Evolutionary conservation across 2,329 filamentous ascomycete genomes (phyloP).

Genomic region (Ophiostoma novo-ulmi): DNA sequence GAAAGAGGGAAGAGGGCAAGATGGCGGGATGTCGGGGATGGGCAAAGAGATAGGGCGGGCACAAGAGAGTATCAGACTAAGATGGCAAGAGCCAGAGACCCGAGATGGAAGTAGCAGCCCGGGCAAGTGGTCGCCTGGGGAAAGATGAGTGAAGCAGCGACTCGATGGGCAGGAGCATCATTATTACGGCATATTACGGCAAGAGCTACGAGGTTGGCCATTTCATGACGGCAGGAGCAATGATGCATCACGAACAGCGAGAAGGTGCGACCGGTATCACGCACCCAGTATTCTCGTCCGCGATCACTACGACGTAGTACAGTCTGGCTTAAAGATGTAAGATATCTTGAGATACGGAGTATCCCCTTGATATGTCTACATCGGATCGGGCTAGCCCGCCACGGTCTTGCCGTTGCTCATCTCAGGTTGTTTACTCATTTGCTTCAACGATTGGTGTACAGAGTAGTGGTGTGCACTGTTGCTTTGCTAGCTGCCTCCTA

Average conservation of each 20-base stretch:
- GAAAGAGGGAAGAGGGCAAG: not conserved
- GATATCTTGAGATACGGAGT: not conserved
- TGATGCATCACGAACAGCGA: not conserved
- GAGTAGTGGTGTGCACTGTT: not conserved
- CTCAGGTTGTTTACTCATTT: not conserved
- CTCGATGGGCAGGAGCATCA: conserved; percentile 2
- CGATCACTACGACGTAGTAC: not conserved
- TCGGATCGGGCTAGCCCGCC: conserved; percentile 1
- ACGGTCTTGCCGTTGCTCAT: not conserved
- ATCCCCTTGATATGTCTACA: not conserved
- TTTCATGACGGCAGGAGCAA: not conserved
- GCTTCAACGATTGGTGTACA: not conserved
- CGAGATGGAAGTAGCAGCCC: conserved; percentile 10
- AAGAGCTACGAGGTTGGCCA: not conserved
- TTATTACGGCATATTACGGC: not conserved
- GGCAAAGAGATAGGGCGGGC: not conserved
- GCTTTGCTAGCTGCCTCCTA: not conserved
- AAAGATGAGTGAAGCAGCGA: not conserved
- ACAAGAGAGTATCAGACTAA: not conserved
- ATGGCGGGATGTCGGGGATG: not conserved
- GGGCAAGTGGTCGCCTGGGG: not conserved
- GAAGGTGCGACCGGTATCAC: conserved; percentile 2
- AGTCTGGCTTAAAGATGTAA: not conserved
- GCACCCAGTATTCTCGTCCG: not conserved
- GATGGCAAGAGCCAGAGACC: conserved; percentile 1